A percentile compares a stretch with the other conserved stretches of the same genome.
Evolutionary conservation across 441 rosid species (phyloP).

Genomic region (Melastoma candidum): DNA sequence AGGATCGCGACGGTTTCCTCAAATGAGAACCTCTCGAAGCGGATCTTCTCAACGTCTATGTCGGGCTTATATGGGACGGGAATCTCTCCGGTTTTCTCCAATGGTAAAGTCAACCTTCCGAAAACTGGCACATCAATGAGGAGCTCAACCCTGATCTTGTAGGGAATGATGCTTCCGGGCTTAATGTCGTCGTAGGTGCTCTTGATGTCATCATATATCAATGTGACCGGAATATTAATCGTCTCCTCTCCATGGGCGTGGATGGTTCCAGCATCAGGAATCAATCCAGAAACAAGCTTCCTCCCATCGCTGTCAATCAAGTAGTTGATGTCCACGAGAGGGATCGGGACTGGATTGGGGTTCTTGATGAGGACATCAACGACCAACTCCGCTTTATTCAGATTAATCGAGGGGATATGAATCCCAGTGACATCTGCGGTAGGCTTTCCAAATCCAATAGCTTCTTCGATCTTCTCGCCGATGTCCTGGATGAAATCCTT

Average conservation of each 20-base stretch:
- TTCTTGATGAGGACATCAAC: constrained; percentile 78
- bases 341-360: constrained; percentile 89
- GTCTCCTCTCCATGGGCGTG: constrained; percentile 90
- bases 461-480: constrained; percentile 78
- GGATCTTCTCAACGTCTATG: constrained; percentile 67
- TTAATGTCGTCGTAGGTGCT: constrained; percentile 61
- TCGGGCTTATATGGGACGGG: constrained; percentile 93
- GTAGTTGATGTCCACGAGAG: constrained; percentile 74
- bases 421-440: constrained; percentile 77
- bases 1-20: constrained; percentile 85
- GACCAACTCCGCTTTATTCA: constrained; percentile 65
- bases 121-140: constrained; percentile 77
- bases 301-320: constrained; percentile 78
- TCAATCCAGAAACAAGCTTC: constrained; percentile 77
- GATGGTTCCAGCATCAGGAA: constrained; percentile 88
- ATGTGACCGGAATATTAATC: constrained; percentile 67
- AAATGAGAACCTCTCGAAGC: constrained; percentile 64
- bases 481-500: constrained; percentile 88
- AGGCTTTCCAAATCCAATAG: constrained; percentile 92
- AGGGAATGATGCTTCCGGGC: constrained; percentile 86
- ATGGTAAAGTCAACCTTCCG: constrained; percentile 76
- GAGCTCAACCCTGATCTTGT: constrained; percentile 71
- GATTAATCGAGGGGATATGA: constrained; percentile 66
- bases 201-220: constrained; percentile 79
- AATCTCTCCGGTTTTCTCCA: constrained; percentile 88